Conservation (phyloP, 2,329 filamentous ascomycete genomes). For the Alternaria postmessia region DNA sequence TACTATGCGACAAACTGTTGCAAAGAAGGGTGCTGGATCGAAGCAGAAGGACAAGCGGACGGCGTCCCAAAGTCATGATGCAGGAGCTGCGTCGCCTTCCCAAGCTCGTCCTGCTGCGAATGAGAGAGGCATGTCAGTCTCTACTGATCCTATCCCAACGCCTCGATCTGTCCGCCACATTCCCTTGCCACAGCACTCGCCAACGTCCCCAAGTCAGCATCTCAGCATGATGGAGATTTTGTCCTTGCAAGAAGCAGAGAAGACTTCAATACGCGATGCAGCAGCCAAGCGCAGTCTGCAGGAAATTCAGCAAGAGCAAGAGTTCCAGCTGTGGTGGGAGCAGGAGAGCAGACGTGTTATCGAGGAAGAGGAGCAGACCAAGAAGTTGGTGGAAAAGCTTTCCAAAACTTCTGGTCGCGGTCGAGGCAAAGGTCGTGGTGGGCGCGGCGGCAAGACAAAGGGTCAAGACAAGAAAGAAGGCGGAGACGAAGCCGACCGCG, state of each 20-base stretch:
- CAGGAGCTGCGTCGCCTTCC: constrained; percentile 30
- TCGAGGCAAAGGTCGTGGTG: constrained; percentile 37
- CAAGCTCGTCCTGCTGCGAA: constrained; percentile 35
- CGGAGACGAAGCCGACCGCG: constrained; percentile 19
- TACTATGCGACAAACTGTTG: constrained; percentile 68
- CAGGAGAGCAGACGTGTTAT: constrained; percentile 78
- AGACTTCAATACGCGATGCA: constrained; percentile 81
- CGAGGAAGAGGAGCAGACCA: constrained; percentile 62
- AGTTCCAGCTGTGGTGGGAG: constrained; percentile 97
- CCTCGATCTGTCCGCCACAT: constrained; percentile 59
- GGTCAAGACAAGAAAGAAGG: constrained; percentile 39
- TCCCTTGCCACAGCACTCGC: constrained; percentile 64
- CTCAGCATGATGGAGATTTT: constrained; percentile 89
- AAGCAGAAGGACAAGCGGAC: constrained; percentile 39
- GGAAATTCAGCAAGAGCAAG: constrained; percentile 96
- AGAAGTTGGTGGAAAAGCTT: constrained; percentile 42
- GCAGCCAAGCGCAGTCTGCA: constrained; percentile 87
- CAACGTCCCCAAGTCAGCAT: constrained; percentile 70
- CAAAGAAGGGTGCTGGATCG: constrained; percentile 38
- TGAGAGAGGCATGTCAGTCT: constrained; percentile 46
- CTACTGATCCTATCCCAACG: constrained; percentile 45
- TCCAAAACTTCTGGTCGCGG: constrained; percentile 32
- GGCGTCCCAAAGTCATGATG: constrained; percentile 19
- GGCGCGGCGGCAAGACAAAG: constrained; percentile 18
- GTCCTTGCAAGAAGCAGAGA: constrained; percentile 83